phyloP scores from a whole-genome alignment of 2,329 filamentous ascomycete species.

The Aspergillus ibericus region DNA sequence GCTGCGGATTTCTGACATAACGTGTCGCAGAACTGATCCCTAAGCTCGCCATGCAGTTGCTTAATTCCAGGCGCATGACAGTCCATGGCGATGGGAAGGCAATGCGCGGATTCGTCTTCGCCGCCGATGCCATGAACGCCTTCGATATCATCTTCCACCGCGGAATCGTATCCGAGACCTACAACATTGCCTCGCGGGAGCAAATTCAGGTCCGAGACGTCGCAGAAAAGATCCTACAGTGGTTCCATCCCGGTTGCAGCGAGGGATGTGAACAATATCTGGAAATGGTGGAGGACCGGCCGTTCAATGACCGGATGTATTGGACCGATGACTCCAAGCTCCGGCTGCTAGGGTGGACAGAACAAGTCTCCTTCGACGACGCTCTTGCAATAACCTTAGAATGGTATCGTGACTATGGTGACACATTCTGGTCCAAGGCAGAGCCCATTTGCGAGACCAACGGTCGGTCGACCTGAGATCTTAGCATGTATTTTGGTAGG shows the following conservation, averaged over 20 bases:
- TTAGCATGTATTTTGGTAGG: background rate
- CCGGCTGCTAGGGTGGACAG: constrained; percentile 66
- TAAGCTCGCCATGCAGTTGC: constrained; percentile 75
- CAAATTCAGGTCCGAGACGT: constrained; percentile 75
- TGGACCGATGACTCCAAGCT: constrained; percentile 71
- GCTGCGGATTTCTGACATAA: background rate
- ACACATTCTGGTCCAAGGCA: background rate
- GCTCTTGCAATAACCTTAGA: constrained; percentile 58
- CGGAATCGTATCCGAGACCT: constrained; percentile 71
- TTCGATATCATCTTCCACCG: constrained; percentile 83
- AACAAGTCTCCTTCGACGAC: constrained; percentile 67
- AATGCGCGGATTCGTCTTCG: constrained; percentile 74
- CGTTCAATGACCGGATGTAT: constrained; percentile 75
- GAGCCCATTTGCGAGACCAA: background rate
- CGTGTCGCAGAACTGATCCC: constrained; percentile 67
- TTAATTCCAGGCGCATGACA: constrained; percentile 65
- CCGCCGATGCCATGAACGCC: constrained; percentile 75
- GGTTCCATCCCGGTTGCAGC: constrained; percentile 59
- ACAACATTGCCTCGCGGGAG: constrained; percentile 78
- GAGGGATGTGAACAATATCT: constrained; percentile 62
- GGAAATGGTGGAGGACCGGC: constrained; percentile 73
- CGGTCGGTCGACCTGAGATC: background rate
- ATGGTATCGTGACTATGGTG: background rate
- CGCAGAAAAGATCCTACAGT: constrained; percentile 62
- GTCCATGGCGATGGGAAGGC: constrained; percentile 76